Conservation (phyloP, 495 filamentous ascomycete genomes). For the Glonium stellatum region DNA sequence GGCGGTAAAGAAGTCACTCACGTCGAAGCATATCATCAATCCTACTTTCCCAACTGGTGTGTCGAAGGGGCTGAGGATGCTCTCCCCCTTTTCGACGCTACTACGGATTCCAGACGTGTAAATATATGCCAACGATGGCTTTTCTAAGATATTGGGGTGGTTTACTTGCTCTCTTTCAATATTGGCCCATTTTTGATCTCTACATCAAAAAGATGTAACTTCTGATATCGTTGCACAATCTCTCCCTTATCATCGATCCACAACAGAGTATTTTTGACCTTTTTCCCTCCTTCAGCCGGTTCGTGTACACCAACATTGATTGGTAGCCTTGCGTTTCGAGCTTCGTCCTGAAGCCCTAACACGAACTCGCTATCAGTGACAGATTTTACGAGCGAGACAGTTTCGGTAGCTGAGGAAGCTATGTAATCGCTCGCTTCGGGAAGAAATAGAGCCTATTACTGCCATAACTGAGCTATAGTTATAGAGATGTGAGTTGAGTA, state of each 20-base stretch:
- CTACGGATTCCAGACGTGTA: too few relatives aligned
- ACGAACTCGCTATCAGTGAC: slow-evolving; percentile 57
- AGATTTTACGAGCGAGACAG: slow-evolving; percentile 57
- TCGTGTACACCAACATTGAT: slow-evolving; percentile 91
- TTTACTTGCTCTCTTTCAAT: slow-evolving; percentile 52
- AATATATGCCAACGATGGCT: too few relatives aligned
- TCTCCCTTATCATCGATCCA: slow-evolving; percentile 62
- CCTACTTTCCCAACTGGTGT: slow-evolving; percentile 70
- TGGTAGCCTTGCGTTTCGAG: slow-evolving; percentile 50
- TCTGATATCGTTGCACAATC: slow-evolving; percentile 63
- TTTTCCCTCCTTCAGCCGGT: slow-evolving; percentile 49
- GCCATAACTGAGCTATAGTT: neutral
- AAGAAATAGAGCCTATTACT: slow-evolving; percentile 68
- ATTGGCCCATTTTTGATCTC: slow-evolving; percentile 56
- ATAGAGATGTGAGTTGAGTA: neutral
- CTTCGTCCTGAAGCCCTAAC: slow-evolving; percentile 60
- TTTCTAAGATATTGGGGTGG: too few relatives aligned
- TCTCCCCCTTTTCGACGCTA: slow-evolving; percentile 54
- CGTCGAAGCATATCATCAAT: slow-evolving; percentile 79
- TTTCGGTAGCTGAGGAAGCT: slow-evolving; percentile 55
- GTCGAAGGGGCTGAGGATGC: slow-evolving; percentile 60
- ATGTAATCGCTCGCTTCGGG: slow-evolving; percentile 93
- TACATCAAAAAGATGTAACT: slow-evolving; percentile 72
- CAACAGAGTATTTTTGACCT: slow-evolving; percentile 57
- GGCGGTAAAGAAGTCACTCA: slow-evolving; percentile 9